Evolutionary conservation across 2,329 filamentous ascomycete genomes (phyloP).

Genomic region (Penicillium sp.): DNA sequence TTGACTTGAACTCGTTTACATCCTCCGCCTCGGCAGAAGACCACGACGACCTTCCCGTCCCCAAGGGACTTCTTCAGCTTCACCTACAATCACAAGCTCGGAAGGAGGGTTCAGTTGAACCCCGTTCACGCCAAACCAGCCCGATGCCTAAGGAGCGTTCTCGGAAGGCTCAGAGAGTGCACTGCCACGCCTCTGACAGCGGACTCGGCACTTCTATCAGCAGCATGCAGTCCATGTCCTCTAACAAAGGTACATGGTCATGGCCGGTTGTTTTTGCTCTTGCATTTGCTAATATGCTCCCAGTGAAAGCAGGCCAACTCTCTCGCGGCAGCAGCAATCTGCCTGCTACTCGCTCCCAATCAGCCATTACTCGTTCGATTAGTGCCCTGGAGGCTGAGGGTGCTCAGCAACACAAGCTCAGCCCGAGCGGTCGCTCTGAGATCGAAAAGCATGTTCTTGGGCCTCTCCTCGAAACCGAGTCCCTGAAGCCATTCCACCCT

Average conservation of each 20-base stretch:
- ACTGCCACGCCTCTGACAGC: constrained; percentile 81
- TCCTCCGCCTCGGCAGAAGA: constrained; percentile 45
- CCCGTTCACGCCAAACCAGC: constrained; percentile 30
- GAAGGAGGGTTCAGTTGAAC: constrained; percentile 37
- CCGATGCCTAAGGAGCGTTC: constrained; percentile 38
- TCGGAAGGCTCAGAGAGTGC: constrained; percentile 30
- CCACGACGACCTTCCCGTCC: constrained; percentile 65
- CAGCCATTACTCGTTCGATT: constrained; percentile 67
- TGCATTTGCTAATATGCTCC: constrained; percentile 20
- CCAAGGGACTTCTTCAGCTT: constrained; percentile 63
- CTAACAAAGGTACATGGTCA: constrained; percentile 50
- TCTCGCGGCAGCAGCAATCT: constrained; percentile 27
- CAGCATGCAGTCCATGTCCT: constrained; percentile 54
- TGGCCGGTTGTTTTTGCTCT: background rate
- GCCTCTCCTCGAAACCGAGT: constrained; percentile 74
- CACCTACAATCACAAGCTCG: constrained; percentile 54
- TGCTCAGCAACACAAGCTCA: constrained; percentile 63
- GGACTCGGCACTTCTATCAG: constrained; percentile 83
- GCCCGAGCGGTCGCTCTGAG: constrained; percentile 71
- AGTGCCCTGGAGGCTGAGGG: constrained; percentile 52
- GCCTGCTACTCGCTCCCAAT: constrained; percentile 36
- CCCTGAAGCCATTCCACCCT: constrained; percentile 78
- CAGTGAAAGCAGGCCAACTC: constrained; percentile 32
- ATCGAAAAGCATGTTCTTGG: constrained; percentile 80
- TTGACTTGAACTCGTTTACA: constrained; percentile 65